Percentiles rank a stretch among this genome's conserved stretches.
Conservation (phyloP, 805 yeast species). For the Nakazawaea holstii region DNA sequence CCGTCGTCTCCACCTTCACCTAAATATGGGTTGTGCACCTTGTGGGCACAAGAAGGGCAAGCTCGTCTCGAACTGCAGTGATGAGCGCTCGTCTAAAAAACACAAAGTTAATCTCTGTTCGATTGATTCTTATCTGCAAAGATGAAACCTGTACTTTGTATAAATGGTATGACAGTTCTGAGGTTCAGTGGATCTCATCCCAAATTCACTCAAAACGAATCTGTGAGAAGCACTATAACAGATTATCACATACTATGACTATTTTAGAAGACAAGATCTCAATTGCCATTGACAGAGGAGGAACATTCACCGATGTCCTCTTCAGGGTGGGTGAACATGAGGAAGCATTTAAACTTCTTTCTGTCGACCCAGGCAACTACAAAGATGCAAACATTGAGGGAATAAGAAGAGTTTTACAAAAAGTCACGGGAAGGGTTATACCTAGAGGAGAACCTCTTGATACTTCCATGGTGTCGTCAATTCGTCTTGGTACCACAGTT, state of each 20-base stretch:
- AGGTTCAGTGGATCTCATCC: background rate
- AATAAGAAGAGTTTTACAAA: constrained; percentile 32
- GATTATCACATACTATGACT: background rate
- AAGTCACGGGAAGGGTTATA: constrained; percentile 23
- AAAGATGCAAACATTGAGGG: constrained; percentile 41
- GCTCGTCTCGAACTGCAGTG: too few relatives aligned
- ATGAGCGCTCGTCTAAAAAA: background rate
- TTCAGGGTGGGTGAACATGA: constrained; percentile 33
- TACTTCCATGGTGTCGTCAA: constrained; percentile 27
- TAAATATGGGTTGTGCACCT: too few relatives aligned
- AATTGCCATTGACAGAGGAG: constrained; percentile 10
- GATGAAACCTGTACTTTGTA: too few relatives aligned
- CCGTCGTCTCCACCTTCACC: constrained; percentile 1
- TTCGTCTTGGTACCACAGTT: constrained; percentile 38
- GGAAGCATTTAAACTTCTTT: constrained; percentile 35
- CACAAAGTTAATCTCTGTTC: background rate
- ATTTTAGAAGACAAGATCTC: constrained; percentile 1
- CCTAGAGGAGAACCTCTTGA: constrained; percentile 20
- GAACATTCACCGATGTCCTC: constrained; percentile 33
- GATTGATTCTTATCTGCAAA: too few relatives aligned
- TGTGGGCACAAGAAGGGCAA: too few relatives aligned
- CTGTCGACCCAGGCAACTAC: constrained; percentile 36
- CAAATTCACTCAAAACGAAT: background rate
- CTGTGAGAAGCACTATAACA: too few relatives aligned
- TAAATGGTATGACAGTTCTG: too few relatives aligned